Evolutionary conservation across 345 rosid species (phyloP), one percentile per base, ranked within the genome.

Genomic region (Lenwebbia sp.): DNA sequence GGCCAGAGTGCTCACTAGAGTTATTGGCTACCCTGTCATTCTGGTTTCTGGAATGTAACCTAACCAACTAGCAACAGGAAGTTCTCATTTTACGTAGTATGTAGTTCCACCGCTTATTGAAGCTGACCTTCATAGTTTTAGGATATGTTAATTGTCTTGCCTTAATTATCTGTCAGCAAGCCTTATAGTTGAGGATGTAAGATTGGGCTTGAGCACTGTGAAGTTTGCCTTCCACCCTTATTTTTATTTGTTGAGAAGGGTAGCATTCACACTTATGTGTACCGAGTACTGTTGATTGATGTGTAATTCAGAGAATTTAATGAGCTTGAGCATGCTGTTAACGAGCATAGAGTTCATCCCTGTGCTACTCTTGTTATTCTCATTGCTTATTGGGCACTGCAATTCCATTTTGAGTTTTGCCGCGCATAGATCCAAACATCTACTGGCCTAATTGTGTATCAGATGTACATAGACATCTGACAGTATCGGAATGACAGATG

Each of bases 21-120:
- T 41, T 41, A 86, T 51, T 82, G 52, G 41, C 81, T 54, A 65
- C 86, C 75, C 85, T 78, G 53, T 70, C 49, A 37, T 85, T 87
- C 88, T 53, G 50, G 70, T 40, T 84, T 25, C 83, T 33, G 60
- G 83, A 82, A 54, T 87, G 84, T 89, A 89, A 89, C 85, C 93
- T 92, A 90, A 90, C 93, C 82, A 70, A 86, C 88, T 92, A 89
- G 93, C 86, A 70, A 87, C 90, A 87, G 86, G 85, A 85, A 65
- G 84, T 86, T 74, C 85, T 86, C 89, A 86, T 90, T 89, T 86
- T 88, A 87, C 87, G 84, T 92, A 89, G 90, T 89, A 54, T 90
- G 92, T 88, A 89, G 89, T 54, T 86, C 86, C 75, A 23, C 25
- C 82, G 78, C 85, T 82, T 86, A 83, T 75, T 84, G 78, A 70